Percentiles rank a stretch among this genome's conserved stretches.
phyloP scores from a whole-genome alignment of 2,329 filamentous ascomycete species.

The Aspergillus alliaceus region DNA sequence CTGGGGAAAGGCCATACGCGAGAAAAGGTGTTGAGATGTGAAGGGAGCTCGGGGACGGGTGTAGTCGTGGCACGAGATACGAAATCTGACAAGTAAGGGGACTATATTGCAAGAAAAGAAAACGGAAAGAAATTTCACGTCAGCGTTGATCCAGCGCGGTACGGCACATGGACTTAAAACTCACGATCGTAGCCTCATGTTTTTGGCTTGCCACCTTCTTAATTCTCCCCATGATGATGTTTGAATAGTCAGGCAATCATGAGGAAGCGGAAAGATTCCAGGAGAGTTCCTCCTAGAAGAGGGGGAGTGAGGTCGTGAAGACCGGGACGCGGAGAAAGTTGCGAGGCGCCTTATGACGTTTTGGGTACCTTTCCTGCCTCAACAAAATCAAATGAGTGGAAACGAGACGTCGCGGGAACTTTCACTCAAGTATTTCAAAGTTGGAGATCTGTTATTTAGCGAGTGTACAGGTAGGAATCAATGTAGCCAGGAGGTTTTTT shows the following conservation, averaged over 20 bases:
- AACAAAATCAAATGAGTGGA: conserved; percentile 25
- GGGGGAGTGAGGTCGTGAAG: conserved; percentile 26
- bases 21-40: conserved; percentile 76
- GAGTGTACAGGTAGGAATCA: background rate
- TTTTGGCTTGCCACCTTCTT: conserved; percentile 54
- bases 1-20: conserved; percentile 91
- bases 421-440: background rate
- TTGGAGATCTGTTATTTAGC: background rate
- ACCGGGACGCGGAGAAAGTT: conserved; percentile 31
- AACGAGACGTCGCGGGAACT: conserved; percentile 4
- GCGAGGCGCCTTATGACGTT: conserved; percentile 41
- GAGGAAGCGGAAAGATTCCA: conserved; percentile 29
- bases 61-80: conserved; percentile 64
- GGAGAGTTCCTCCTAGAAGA: conserved; percentile 28
- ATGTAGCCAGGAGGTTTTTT: background rate
- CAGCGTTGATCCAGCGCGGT: conserved; percentile 3
- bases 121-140: conserved; percentile 25
- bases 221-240: conserved; percentile 52
- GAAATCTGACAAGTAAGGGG: conserved; percentile 81
- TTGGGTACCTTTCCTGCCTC: conserved; percentile 30
- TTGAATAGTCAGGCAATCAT: conserved; percentile 40
- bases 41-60: conserved; percentile 73
- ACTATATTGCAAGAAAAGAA: conserved; percentile 54
- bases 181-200: conserved; percentile 53
- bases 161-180: conserved; percentile 21